A percentile compares a stretch with the other conserved stretches of the same genome.
Evolutionary conservation across 345 rosid species (phyloP).

Genomic region (Isatis tinctoria): DNA sequence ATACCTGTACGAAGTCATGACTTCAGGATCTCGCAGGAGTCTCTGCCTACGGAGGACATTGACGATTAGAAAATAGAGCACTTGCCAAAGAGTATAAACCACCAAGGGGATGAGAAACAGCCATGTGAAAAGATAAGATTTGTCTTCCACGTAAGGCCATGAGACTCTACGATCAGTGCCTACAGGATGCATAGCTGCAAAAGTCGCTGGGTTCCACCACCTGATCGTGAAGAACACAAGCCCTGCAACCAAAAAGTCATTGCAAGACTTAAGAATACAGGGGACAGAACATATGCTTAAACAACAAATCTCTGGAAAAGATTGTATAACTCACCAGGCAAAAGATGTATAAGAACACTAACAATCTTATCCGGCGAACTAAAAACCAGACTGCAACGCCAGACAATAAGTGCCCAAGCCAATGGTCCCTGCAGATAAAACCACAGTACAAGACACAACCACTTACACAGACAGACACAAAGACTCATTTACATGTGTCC

Average conservation of each 20-base stretch:
- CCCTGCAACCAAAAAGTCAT: conserved; percentile 43
- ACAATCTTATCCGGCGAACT: conserved; percentile 90
- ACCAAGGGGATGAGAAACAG: conserved; percentile 79
- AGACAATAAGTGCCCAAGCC: conserved; percentile 94
- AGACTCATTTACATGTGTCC: neutral
- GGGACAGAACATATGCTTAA: neutral
- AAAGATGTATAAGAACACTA: conserved; percentile 95
- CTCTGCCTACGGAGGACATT: conserved; percentile 89
- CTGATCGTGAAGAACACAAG: conserved; percentile 90
- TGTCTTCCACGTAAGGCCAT: conserved; percentile 91
- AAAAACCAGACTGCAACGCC: conserved; percentile 98
- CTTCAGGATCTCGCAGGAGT: conserved; percentile 93
- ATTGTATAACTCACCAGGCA: conserved; percentile 66
- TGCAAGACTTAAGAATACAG: neutral
- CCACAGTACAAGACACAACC: conserved; percentile 1
- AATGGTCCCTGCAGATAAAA: conserved; percentile 72
- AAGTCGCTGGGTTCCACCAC: conserved; percentile 96
- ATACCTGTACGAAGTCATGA: conserved; percentile 97
- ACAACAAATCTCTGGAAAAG: neutral
- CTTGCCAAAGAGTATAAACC: conserved; percentile 90
- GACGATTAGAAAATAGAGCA: conserved; percentile 83
- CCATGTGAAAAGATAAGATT: conserved; percentile 74
- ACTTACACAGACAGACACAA: neutral
- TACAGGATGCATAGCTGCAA: conserved; percentile 86
- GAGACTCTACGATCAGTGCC: conserved; percentile 61